Base-by-base conservation (phyloP, 768 basidiomycete genomes). In the Rhodosporidiobolus sp. region DNA sequence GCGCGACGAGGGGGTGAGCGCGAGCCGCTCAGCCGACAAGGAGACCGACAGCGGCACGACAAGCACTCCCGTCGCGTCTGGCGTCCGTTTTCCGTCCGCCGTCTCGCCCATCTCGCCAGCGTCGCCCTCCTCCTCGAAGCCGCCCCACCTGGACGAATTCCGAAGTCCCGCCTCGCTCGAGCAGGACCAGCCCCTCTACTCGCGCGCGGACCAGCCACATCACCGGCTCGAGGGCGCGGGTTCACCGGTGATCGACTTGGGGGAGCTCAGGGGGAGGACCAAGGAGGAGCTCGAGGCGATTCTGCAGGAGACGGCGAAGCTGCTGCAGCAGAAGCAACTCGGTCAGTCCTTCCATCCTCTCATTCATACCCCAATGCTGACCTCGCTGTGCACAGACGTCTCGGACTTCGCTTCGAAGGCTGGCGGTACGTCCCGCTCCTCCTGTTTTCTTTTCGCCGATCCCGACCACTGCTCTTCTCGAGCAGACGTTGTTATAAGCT, bases 271-370 rank as follows among this genome's bases (percentile, higher is more conserved):
- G 56, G 34, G 48, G 22, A 63, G 62, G 63, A 73, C 58, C 14
- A 46, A 75, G 35, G 78, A 77, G 32, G 78, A 78, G 54, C 62
- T 78, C 24, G 76, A 76, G 57, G 20, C 26, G n/a, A 60, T 78
- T 61, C 58, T 78, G 50, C 45, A 52, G 10, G 71, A 76, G 57
- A 76, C 76, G 32, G 73, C 75, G 45, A 30, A 72, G 30, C 62
- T 78, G n/a, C 76, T 78, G 30, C 67, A 67, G 32, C 71, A 66
- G 19, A 68, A 70, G 32, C 73, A 75, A 45, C 63, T 60, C 45
- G 78, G 78, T 77, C 38, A 24, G 76, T 68, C n/a, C n/a, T n/a
- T n/a, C n/a, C n/a, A n/a, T n/a, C n/a, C n/a, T n/a, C n/a, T n/a
- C n/a, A n/a, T n/a, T n/a, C n/a, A n/a, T n/a, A n/a, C n/a, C n/a